phyloP scores from a whole-genome alignment of 306 rosid species.

The Lathyrus sativus region DNA sequence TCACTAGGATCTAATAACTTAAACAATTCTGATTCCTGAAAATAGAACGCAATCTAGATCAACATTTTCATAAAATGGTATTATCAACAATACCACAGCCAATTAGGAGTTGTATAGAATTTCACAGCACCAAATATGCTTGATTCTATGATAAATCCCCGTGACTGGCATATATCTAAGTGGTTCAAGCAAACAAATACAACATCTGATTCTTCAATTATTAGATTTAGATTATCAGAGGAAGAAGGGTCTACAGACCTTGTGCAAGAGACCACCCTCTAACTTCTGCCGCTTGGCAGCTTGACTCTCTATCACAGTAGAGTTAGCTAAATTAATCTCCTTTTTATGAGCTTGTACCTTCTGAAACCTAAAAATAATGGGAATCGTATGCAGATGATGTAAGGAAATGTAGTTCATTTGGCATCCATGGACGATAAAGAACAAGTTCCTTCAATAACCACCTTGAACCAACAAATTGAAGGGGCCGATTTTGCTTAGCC shows the following conservation, averaged over 20 bases:
- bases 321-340: conserved; percentile 51
- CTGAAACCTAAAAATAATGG: conserved; percentile 60
- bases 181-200: conserved; percentile 19
- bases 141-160: too few relatives aligned
- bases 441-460: conserved; percentile 43
- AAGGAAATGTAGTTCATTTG: conserved; percentile 32
- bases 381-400: conserved; percentile 25
- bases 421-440: conserved; percentile 21
- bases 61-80: too few relatives aligned
- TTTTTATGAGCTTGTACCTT: conserved; percentile 51
- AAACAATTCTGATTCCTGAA: conserved; percentile 14
- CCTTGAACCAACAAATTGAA: conserved; percentile 63
- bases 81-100: too few relatives aligned
- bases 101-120: conserved; percentile 15
- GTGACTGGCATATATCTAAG: conserved; percentile 17
- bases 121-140: conserved; percentile 2
- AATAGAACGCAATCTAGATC: too few relatives aligned
- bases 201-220: conserved; percentile 9
- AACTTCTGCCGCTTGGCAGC: conserved; percentile 90
- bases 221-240: conserved; percentile 37
- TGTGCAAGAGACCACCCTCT: conserved; percentile 75
- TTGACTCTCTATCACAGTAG: conserved; percentile 72
- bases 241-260: conserved; percentile 52
- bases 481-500: conserved; percentile 70
- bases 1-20: conserved; percentile 17